Conservation (phyloP, 73 alveolate genomes). For the Paramecium sexaurelia region DNA sequence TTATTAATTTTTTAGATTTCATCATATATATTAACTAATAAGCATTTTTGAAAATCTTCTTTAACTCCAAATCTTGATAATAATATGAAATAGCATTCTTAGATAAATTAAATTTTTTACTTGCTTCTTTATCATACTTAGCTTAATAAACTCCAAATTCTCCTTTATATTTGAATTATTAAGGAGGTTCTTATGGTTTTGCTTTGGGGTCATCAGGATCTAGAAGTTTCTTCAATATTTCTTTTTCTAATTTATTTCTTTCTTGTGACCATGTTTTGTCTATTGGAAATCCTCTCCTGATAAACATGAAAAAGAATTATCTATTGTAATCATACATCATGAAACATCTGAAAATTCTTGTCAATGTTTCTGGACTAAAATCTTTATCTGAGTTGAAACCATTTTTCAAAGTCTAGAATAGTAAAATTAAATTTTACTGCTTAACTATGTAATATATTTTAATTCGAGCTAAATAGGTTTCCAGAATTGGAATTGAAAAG, state of each 20-base stretch:
- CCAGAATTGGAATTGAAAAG: neutral
- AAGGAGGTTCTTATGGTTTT: slow-evolving; percentile 10
- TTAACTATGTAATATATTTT: neutral
- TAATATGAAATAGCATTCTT: slow-evolving; percentile 11
- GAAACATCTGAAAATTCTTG: neutral
- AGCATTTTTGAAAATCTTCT: neutral
- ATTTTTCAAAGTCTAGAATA: neutral
- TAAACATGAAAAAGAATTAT: slow-evolving; percentile 28
- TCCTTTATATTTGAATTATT: neutral
- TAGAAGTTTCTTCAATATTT: neutral
- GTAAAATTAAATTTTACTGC: neutral
- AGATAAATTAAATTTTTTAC: neutral
- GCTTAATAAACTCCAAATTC: slow-evolving; percentile 11
- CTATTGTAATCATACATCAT: slow-evolving; percentile 31
- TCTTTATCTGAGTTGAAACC: neutral
- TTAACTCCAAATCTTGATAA: neutral
- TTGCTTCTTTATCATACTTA: slow-evolving; percentile 17
- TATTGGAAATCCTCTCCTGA: slow-evolving; percentile 39
- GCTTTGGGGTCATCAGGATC: slow-evolving; percentile 24
- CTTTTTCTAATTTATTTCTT: neutral
- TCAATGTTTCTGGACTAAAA: neutral
- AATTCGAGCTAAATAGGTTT: neutral
- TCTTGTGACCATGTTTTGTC: slow-evolving; percentile 24
- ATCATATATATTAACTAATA: neutral
- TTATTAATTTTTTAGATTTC: neutral